Base-by-base conservation (phyloP, 192 early-diverging fungal genomes). In the Entomortierella chlamydospora region DNA sequence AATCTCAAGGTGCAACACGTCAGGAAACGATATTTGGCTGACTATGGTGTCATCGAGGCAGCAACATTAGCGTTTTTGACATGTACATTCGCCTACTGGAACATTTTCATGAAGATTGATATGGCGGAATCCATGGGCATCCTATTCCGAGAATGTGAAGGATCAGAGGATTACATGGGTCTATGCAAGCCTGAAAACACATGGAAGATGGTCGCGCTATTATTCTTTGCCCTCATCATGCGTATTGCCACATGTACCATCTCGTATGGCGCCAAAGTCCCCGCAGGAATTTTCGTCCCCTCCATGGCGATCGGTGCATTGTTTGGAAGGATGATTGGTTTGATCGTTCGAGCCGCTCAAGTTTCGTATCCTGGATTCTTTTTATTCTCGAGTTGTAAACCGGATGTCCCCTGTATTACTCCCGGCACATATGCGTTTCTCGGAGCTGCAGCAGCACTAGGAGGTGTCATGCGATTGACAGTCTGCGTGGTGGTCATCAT, bases 401-500 rank as follows among this genome's bases (percentile, higher is more conserved):
- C 91, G 10, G 93, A 94, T 73, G 81, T 88, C 4, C 84, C 90
- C 25, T 99, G 97, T 69, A 92, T 99, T 17, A 96, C 94, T 2
- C 97, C 96, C 5, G 98, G 96, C 22, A 95, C 93, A 1, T 99
- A 99, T 81, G 95, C 97, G 34, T 90, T 98, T 67, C 84, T 98
- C 39, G 97, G 97, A 25, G 96, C 97, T 1, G 96, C 96, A 0
- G 96, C 95, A 2, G 89, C 93, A 7, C 83, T 98, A 64, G 90
- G 83, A 51, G 79, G 79, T 3, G 61, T 84, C 13, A 84, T 84
- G 83, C 64, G 81, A 31, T 26, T 84, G 47, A 84, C 83, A 1
- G 91, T 95, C 4, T 92, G 92, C 26, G 83, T 96, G 23, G 95
- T 96, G 0, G 97, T 99, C 12, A 98, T 99, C 78, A 97, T 98